Percentiles rank a stretch among this genome's conserved stretches.
Evolutionary conservation across 192 early-diverging fungal species (phyloP).

Genomic region (Lobosporangium transversale): DNA sequence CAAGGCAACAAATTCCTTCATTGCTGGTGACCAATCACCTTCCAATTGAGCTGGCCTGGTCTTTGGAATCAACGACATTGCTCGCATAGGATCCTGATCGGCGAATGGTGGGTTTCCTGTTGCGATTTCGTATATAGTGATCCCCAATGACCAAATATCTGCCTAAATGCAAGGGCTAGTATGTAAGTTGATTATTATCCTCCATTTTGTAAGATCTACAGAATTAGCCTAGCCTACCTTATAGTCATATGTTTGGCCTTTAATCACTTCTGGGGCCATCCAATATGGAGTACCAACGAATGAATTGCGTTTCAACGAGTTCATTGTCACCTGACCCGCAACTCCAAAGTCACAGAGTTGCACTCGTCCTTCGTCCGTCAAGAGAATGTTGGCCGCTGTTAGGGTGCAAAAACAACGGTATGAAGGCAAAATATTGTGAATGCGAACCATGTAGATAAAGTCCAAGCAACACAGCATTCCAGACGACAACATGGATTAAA

Average conservation of each 20-base stretch:
- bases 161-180: constrained; percentile 62
- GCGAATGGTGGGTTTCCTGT: constrained; percentile 95
- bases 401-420: too few species aligned
- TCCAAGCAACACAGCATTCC: too few species aligned
- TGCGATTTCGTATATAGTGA: constrained; percentile 96
- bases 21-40: constrained; percentile 77
- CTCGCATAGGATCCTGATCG: constrained; percentile 89
- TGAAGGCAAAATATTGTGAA: too few species aligned
- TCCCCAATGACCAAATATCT: constrained; percentile 99
- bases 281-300: constrained; percentile 96
- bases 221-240: constrained; percentile 66
- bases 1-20: constrained; percentile 89
- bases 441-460: too few species aligned
- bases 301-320: constrained; percentile 81
- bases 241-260: constrained; percentile 86
- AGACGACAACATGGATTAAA: too few species aligned
- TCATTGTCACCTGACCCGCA: constrained; percentile 81
- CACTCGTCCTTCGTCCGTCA: constrained; percentile 89
- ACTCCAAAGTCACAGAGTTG: constrained; percentile 99
- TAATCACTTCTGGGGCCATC: constrained; percentile 91
- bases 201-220: not conserved
- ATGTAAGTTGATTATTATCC: not conserved
- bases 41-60: constrained; percentile 82
- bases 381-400: constrained; percentile 89
- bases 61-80: constrained; percentile 88